phyloP scores from a whole-genome alignment of 495 filamentous ascomycete genomes.

The Aspergillus panamensis region DNA sequence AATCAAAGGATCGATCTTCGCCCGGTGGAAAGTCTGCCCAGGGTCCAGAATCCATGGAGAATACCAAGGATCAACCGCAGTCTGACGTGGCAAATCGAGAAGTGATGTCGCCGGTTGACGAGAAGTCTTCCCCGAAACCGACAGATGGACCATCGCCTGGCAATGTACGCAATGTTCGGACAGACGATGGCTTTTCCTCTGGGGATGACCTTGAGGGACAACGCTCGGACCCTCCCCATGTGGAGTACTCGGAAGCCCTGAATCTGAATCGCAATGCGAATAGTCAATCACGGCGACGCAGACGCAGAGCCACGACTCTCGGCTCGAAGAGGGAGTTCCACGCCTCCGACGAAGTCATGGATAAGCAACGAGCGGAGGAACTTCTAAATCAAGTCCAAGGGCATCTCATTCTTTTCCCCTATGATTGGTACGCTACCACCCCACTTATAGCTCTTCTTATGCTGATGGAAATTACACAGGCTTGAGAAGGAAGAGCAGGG shows the following conservation, averaged over 20 bases:
- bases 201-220: slow-evolving; percentile 35
- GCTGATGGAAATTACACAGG: slow-evolving; percentile 32
- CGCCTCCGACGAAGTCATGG: slow-evolving; percentile 68
- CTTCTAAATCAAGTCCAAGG: slow-evolving; percentile 82
- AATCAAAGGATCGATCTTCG: slow-evolving; percentile 24
- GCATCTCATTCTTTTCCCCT: slow-evolving; percentile 84
- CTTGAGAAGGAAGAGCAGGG: slow-evolving; percentile 83
- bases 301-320: slow-evolving; percentile 73
- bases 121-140: slow-evolving; percentile 42
- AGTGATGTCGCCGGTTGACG: slow-evolving; percentile 32
- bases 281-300: slow-evolving; percentile 46
- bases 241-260: slow-evolving; percentile 49
- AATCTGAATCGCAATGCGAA: slow-evolving; percentile 48
- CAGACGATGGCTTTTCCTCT: slow-evolving; percentile 23
- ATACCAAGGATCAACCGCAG: slow-evolving; percentile 22
- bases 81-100: slow-evolving; percentile 31
- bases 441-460: neutral
- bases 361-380: slow-evolving; percentile 70
- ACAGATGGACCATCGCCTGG: slow-evolving; percentile 25
- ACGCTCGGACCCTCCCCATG: slow-evolving; percentile 33
- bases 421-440: slow-evolving; percentile 64
- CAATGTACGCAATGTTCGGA: slow-evolving; percentile 19
- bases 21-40: slow-evolving; percentile 29
- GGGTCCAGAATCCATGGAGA: slow-evolving; percentile 7
- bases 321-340: slow-evolving; percentile 69